Evolutionary conservation across 1,284 basidiomycete genomes (phyloP), one percentile per base, ranked within the genome.

Genomic region (Trichosporon coremiiforme): DNA sequence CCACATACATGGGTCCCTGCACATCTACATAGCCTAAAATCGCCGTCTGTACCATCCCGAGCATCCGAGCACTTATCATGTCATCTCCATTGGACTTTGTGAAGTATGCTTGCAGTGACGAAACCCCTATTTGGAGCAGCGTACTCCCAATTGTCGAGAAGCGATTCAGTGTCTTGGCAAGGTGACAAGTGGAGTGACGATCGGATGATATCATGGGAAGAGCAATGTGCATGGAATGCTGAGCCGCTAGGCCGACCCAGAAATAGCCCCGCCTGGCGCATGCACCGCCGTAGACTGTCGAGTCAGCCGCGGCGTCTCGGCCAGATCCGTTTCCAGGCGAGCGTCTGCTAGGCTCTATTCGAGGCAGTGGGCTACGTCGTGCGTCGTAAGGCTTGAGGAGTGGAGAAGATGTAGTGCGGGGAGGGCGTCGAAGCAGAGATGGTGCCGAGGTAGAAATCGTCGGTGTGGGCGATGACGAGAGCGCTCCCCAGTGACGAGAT

Each of bases 191-290:
- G 50, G 15, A 50, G 33, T n/a, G n/a, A 50, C 50, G 29, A 33
- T 33, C 57, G 8, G 8, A 62, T 62, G 57, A 62, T 62, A 62
- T 62, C 57, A 62, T 62, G 57, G 57, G 57, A 62, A 62, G 55
- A 57, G 25, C 22, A 8, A 25, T 25, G 25, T 20, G 20, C 22
- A 9, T 10, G 22, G 22, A 62, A 53, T 53, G 50, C 50, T 12
- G 20, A 53, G 50, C 50, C 47, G n/a, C n/a, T 20, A 53, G 20
- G 50, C 50, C 36, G 10, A 4, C 22, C 50, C 50, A 53, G 50
- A 53, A 47, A 53, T 53, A 53, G 50, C 50, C 50, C 7, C 36
- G 33, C 33, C 33, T 6, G 7, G 33, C 33, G 25, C 33, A 10
- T 6, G 33, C 33, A 10, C 33, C 9, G 33, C 7, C 33, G 33